Conservation (phyloP, 2,329 filamentous ascomycete species). For the Myriosclerotinia scirpicola region DNA sequence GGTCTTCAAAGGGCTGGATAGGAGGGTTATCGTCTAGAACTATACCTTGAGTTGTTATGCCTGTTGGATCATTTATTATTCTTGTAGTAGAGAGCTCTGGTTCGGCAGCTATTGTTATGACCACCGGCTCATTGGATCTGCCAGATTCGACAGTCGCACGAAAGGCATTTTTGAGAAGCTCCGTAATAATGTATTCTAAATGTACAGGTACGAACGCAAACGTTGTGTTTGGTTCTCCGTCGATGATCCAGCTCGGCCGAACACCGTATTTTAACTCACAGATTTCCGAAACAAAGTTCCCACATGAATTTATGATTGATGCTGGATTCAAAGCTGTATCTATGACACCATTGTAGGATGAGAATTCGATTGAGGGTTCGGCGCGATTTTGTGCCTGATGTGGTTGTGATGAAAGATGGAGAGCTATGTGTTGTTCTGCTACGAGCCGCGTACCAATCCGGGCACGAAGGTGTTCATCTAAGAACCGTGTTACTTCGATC, state of each 20-base stretch:
- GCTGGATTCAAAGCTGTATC: conserved; percentile 86
- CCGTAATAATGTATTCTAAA: conserved; percentile 94
- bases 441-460: conserved; percentile 92
- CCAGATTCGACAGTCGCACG: conserved; percentile 85
- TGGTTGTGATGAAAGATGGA: conserved; percentile 75
- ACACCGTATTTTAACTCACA: conserved; percentile 96
- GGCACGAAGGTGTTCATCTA: conserved; percentile 91
- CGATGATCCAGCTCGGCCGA: conserved; percentile 75
- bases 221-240: conserved; percentile 81
- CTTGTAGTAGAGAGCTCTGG: conserved; percentile 31
- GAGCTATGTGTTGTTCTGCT: conserved; percentile 92
- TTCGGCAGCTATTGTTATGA: conserved; percentile 85
- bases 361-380: conserved; percentile 27
- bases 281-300: conserved; percentile 89
- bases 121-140: conserved; percentile 77
- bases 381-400: conserved; percentile 57
- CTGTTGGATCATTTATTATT: neutral
- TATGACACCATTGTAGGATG: conserved; percentile 88
- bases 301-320: conserved; percentile 78
- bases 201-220: conserved; percentile 96
- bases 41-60: neutral
- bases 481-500: conserved; percentile 80
- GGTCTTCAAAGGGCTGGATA: conserved; percentile 60
- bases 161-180: conserved; percentile 96
- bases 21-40: conserved; percentile 33